phyloP scores from a whole-genome alignment of 371 early-diverging fungal genomes.

The Blastocladiella emersonii region DNA sequence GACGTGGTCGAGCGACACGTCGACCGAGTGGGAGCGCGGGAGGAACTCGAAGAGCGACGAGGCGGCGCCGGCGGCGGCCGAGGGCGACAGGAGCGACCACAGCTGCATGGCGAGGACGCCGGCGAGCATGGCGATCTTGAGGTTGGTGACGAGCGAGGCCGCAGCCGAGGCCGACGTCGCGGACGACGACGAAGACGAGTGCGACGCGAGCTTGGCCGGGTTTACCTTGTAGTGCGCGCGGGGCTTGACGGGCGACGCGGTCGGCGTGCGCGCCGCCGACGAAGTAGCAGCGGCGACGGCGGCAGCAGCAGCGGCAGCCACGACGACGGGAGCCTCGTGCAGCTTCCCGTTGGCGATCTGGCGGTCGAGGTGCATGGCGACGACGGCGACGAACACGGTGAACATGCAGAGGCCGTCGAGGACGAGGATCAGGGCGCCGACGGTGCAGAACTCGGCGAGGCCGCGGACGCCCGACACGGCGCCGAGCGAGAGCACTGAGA shows the following conservation, averaged over 20 bases:
- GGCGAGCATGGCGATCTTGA: neutral
- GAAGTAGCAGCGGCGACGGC: neutral
- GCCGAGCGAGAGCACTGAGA: conserved; percentile 58
- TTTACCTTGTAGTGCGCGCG: neutral
- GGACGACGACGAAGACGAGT: conserved; percentile 5
- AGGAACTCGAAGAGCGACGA: neutral
- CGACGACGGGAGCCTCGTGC: conserved; percentile 27
- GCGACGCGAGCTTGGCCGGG: neutral
- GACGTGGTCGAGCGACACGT: conserved; percentile 9
- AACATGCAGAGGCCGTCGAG: conserved; percentile 75
- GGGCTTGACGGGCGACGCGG: conserved; percentile 15
- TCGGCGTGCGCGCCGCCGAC: conserved; percentile 18
- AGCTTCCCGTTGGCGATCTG: conserved; percentile 28
- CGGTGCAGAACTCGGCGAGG: conserved; percentile 62
- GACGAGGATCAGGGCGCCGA: conserved; percentile 62
- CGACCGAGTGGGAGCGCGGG: neutral
- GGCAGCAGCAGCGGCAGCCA: conserved; percentile 1
- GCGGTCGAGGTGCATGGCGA: conserved; percentile 72
- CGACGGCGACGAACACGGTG: conserved; percentile 69
- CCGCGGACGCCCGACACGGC: conserved; percentile 62
- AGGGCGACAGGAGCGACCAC: neutral
- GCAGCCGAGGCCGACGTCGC: neutral
- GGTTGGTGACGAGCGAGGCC: neutral
- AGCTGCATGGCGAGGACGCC: neutral
- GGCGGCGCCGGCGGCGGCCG: neutral